Evolutionary conservation across 108 stramenopile species (phyloP).

Genomic region (Asterionellopsis glacialis): DNA sequence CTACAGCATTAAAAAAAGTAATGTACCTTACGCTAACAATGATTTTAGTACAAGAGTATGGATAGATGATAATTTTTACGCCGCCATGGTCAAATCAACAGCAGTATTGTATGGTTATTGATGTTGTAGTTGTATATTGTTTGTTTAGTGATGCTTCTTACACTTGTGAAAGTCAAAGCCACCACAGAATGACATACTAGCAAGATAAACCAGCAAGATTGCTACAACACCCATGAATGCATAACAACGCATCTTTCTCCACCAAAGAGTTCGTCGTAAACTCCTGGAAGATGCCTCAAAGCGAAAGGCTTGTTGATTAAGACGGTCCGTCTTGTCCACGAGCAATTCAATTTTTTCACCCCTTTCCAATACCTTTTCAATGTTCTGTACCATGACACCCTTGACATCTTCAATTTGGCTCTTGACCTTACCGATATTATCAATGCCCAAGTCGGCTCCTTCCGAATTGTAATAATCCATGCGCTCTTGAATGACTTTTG

Average conservation of each 20-base stretch:
- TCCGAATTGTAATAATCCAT: constrained; percentile 91
- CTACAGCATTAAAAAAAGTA: no score
- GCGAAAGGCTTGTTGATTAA: constrained; percentile 89
- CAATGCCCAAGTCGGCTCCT: constrained; percentile 59
- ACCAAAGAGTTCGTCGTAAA: constrained; percentile 82
- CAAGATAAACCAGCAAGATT: constrained; percentile 59
- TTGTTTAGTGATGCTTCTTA: no score
- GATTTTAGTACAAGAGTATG: no score
- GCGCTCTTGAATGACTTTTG: constrained; percentile 57
- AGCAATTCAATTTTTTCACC: constrained; percentile 98
- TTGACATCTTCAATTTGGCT: constrained; percentile 93
- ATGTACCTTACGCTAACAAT: no score
- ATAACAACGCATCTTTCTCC: constrained; percentile 79
- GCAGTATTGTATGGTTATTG: no score
- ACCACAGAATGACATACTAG: constrained; percentile 52
- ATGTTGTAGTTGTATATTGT: no score
- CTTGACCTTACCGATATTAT: constrained; percentile 79
- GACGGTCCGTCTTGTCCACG: constrained; percentile 95
- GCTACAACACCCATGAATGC: constrained; percentile 38
- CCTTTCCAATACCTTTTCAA: constrained; percentile 92
- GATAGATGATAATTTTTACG: no score
- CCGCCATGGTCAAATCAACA: no score
- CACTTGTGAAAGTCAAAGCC: no score
- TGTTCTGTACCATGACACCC: constrained; percentile 95
- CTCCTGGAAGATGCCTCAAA: constrained; percentile 82